Evolutionary conservation across 257 asterid species (phyloP).

Genomic region (Gardenia jasminoides): DNA sequence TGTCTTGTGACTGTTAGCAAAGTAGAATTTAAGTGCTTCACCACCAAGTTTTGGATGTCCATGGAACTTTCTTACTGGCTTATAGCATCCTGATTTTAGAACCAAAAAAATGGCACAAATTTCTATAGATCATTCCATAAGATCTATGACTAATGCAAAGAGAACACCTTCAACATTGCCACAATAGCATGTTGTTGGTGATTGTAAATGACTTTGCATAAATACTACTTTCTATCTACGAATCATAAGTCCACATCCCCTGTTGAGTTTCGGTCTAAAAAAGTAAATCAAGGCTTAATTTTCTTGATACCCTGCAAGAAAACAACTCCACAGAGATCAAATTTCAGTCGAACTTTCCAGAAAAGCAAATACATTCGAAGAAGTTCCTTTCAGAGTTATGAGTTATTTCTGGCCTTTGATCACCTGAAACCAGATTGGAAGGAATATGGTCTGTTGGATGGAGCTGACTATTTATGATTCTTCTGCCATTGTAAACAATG

Average conservation of each 20-base stretch:
- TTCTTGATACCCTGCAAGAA: background rate
- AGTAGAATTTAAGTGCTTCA: too few species aligned
- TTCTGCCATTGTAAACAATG: conserved; percentile 46
- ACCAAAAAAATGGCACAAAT: too few species aligned
- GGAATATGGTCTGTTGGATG: conserved; percentile 22
- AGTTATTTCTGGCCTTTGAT: conserved; percentile 23
- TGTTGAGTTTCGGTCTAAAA: background rate
- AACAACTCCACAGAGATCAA: background rate
- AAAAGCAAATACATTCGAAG: conserved; percentile 65
- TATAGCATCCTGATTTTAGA: too few species aligned
- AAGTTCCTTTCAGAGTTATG: conserved; percentile 43
- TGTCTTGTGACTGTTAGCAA: too few species aligned
- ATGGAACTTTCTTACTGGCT: too few species aligned
- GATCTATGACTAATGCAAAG: too few species aligned
- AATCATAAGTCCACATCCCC: background rate
- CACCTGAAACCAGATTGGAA: conserved; percentile 18
- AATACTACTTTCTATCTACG: too few species aligned
- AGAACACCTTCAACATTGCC: too few species aligned
- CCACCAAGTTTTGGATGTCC: too few species aligned
- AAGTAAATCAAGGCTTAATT: background rate
- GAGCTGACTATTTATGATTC: conserved; percentile 24
- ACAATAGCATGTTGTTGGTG: too few species aligned
- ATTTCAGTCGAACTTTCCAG: conserved; percentile 41
- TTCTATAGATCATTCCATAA: too few species aligned
- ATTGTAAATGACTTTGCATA: too few species aligned